Evolutionary conservation across 345 rosid species (phyloP), one percentile per base, ranked within the genome.

Genomic region (Turritis glabra): DNA sequence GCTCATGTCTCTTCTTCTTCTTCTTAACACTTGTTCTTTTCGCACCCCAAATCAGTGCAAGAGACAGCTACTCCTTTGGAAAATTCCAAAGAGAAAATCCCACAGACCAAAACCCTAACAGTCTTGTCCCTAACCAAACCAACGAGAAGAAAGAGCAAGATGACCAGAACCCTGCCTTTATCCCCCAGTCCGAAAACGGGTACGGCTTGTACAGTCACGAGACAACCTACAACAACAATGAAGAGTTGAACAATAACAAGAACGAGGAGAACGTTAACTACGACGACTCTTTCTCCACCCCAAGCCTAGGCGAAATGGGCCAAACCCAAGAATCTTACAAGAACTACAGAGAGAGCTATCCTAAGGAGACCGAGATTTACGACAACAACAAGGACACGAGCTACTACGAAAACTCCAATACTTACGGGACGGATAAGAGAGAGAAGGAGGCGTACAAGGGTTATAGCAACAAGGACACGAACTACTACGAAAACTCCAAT

Each of bases 181-280:
- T 63, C 51, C 72, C 79, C 15, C 15, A 79, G 37, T 13, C 79
- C 0, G 69, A 6, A 55, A 74, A 27, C 38, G 74, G 82, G 11
- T 79, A 69, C 8, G 82, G 82, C 38, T 71, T 79, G 58, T 75
- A 75, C 25, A 74, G 82, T 10, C 79, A 60, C 3, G 77, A 75
- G 66, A 53, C 78, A 32, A 53, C 78, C 51, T 32, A 73, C 53
- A 72, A 53, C 81, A 67, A 67, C 43, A 67, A 78, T 12, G 69
- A 67, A 50, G 59, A 73, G 44, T 11, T 64, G 8, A 64, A 64
- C 12, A 15, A 54, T 3, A 26, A 77, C 15, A 63, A 64, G 25
- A 37, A 56, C 72, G 63, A 61, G 8, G 71, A 77, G 11, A 70
- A 64, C 23, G 66, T 44, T 22, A 76, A 69, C 71, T 76, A 62